Evolutionary conservation across 2,329 filamentous ascomycete species (phyloP), one percentile per base, ranked within the genome.

Genomic region (Penicillium decumbens): DNA sequence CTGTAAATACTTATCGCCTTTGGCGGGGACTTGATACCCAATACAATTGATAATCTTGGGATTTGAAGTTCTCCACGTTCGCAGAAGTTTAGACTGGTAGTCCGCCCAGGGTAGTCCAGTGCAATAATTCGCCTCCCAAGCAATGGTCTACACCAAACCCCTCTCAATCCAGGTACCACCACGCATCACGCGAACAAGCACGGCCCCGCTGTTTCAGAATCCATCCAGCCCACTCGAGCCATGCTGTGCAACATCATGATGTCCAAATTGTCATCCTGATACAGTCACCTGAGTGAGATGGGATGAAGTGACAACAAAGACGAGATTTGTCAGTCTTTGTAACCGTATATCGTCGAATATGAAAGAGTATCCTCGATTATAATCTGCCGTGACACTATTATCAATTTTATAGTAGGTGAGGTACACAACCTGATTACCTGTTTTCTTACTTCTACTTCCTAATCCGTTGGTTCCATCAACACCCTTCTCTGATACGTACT

Each of bases 161-260:
- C 28, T 5, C 28, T 10, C 27, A 29, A 10, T 41, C 18, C 28
- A 30, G n/a, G 41, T 48, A 20, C 40, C 44, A 45, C 35, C 9
- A 38, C 24, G 18, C 28, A 45, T 53, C 49, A 55, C 49, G 47
- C 41, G 53, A 40, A 23, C 45, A 38, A 43, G 37, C 40, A 45
- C 42, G 9, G 37, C 29, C 45, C n/a, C 32, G 33, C 9, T 37
- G 49, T 50, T 55, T 53, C 50, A 47, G 30, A 50, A 55, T 53
- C 41, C 2, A 40, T n/a, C 40, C 37, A 42, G 41, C 28, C 37
- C 38, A 18, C 39, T 41, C 10, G 29, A 6, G 39, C 2, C 7
- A 30, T 35, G 30, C 9, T 4, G 28, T 54, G 35, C 32, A 30
- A 51, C 38, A 27, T 27, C 6, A 9, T 28, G 27, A 35, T 8